Percentiles rank a stretch among this genome's conserved stretches.
These are phyloP conservation scores for Dictyophora rubrovolvata DNA, from an alignment of 768 basidiomycete species.

Conservation along the genomic window DNA sequence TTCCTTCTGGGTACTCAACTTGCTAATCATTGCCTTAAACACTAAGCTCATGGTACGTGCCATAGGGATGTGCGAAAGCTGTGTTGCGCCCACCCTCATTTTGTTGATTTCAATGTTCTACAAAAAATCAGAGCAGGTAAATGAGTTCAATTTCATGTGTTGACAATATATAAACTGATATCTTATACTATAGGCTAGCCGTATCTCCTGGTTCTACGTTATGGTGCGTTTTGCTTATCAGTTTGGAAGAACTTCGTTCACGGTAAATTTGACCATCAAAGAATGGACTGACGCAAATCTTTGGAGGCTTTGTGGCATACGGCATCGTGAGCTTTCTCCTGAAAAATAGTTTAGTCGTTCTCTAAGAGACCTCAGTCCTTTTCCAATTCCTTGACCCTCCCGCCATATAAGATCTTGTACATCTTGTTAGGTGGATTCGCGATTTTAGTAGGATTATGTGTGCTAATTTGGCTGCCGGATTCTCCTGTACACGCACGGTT, in stretches of 20 bases:
- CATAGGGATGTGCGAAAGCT: conserved; percentile 12
- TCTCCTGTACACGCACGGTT: conserved; percentile 18
- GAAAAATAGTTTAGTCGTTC: background rate
- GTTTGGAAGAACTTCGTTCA: background rate
- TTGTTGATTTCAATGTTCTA: conserved; percentile 12
- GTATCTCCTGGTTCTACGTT: conserved; percentile 16
- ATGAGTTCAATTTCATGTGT: background rate
- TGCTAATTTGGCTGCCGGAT: conserved; percentile 17
- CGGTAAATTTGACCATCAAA: background rate
- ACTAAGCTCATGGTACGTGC: too few relatives aligned
- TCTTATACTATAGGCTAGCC: conserved; percentile 4
- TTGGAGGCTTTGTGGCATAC: conserved; percentile 14
- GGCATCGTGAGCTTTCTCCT: conserved; percentile 2
- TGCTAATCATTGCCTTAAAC: background rate
- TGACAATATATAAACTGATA: background rate
- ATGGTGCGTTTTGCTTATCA: conserved; percentile 1
- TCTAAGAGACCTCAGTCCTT: background rate
- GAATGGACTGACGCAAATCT: conserved; percentile 12
- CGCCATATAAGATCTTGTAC: conserved; percentile 15
- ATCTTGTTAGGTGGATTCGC: conserved; percentile 16
- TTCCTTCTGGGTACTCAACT: conserved; percentile 11
- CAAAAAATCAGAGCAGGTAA: conserved; percentile 15
- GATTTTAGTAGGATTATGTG: conserved; percentile 13
- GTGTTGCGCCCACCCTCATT: conserved; percentile 16
- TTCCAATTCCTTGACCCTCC: conserved; percentile 10